These are phyloP conservation scores for Cardiospermum halicacabum DNA, from an alignment of 345 rosid species.

Conservation along the genomic window DNA sequence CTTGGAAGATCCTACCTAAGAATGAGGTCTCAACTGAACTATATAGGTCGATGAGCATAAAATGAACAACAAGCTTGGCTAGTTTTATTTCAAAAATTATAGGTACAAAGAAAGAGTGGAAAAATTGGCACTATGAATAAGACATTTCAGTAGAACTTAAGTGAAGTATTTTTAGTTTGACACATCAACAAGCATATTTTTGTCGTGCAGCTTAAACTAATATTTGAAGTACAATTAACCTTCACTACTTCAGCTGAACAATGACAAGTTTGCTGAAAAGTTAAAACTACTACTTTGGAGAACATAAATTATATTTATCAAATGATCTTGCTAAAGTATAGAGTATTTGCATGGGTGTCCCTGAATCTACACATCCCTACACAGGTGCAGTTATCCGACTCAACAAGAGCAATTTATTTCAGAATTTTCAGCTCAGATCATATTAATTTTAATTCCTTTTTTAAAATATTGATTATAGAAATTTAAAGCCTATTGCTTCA, in stretches of 20 bases:
- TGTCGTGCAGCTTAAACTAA: not conserved
- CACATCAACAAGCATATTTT: not conserved
- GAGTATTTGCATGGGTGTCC: not conserved
- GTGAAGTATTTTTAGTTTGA: too few relatives aligned
- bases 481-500: not conserved
- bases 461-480: not conserved
- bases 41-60: not conserved
- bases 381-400: not conserved
- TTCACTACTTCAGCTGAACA: not conserved
- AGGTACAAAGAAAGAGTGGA: too few relatives aligned
- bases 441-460: not conserved
- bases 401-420: not conserved
- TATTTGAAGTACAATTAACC: not conserved
- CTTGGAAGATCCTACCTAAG: constrained; percentile 1
- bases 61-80: not conserved
- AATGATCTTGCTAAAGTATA: not conserved
- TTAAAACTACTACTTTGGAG: too few relatives aligned
- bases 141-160: too few relatives aligned
- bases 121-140: not conserved
- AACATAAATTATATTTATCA: too few relatives aligned
- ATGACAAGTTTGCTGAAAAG: not conserved
- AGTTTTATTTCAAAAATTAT: not conserved
- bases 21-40: not conserved
- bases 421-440: not conserved
- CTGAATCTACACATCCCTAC: not conserved